These are phyloP conservation scores for Pelagophyceae sp. DNA, from an alignment of 352 stramenopile genomes.

Conservation along the genomic window DNA sequence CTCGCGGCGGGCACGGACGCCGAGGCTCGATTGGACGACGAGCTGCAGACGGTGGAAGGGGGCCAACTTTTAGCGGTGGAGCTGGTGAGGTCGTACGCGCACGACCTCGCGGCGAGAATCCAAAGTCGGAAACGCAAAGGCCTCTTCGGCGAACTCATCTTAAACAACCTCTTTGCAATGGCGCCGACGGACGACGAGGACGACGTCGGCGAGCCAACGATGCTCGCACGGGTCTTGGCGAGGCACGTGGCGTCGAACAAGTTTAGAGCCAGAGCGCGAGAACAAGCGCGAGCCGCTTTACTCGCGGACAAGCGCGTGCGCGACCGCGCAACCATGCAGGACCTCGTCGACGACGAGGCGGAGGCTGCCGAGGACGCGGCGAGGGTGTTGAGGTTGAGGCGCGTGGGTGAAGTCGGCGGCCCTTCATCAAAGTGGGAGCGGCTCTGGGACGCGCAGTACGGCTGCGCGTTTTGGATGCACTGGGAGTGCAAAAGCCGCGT, in stretches of 20 bases:
- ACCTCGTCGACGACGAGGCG: not conserved
- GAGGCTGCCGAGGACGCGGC: not conserved
- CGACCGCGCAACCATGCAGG: not conserved
- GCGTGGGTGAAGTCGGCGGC: conserved; percentile 1
- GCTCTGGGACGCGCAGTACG: conserved; percentile 18
- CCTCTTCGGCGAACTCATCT: not conserved
- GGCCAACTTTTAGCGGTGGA: conserved; percentile 8
- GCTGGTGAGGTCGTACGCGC: not conserved
- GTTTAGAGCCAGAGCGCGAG: not conserved
- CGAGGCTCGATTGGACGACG: conserved; percentile 15
- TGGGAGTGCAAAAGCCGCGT: conserved; percentile 3
- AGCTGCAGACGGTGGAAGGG: conserved; percentile 21
- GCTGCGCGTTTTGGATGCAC: conserved; percentile 19
- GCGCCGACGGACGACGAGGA: not conserved
- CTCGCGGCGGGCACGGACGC: conserved; percentile 20
- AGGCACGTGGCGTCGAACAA: not conserved
- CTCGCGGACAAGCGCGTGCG: not conserved
- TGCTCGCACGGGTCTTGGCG: not conserved
- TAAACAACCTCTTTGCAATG: not conserved
- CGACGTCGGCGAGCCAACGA: not conserved
- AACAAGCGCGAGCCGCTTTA: not conserved
- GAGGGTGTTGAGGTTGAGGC: not conserved
- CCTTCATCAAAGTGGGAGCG: conserved; percentile 22
- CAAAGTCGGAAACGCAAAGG: not conserved
- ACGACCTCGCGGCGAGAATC: too few relatives aligned